These are phyloP conservation scores for Penicillium lividum DNA, from an alignment of 495 filamentous ascomycete species.

Conservation along the genomic window DNA sequence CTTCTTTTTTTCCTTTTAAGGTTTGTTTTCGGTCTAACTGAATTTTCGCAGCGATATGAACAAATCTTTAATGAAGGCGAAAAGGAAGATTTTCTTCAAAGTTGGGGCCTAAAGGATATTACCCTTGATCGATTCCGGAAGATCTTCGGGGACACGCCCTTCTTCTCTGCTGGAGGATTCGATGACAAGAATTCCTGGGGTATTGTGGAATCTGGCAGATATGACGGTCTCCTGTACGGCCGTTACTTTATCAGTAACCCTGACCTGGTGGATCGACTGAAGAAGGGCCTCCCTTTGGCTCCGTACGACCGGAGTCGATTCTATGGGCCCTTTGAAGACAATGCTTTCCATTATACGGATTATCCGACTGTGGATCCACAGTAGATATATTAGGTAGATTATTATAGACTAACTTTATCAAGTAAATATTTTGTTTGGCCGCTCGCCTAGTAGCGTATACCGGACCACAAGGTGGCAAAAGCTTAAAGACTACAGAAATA, in stretches of 20 bases:
- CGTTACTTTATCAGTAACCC: constrained; percentile 68
- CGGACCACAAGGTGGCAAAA: background rate
- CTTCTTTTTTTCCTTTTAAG: background rate
- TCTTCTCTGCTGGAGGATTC: constrained; percentile 62
- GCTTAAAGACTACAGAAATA: background rate
- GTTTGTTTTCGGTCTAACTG: background rate
- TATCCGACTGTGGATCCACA: constrained; percentile 27
- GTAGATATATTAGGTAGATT: background rate
- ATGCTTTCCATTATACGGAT: constrained; percentile 32
- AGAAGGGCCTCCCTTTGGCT: constrained; percentile 42
- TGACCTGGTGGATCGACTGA: constrained; percentile 61
- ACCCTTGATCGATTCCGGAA: constrained; percentile 38
- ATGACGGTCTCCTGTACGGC: constrained; percentile 58
- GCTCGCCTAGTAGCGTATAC: background rate
- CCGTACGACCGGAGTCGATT: constrained; percentile 5
- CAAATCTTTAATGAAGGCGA: constrained; percentile 47
- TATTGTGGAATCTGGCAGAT: constrained; percentile 43
- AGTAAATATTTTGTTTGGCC: background rate
- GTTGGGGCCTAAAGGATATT: constrained; percentile 25
- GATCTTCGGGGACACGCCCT: constrained; percentile 46
- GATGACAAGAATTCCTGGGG: constrained; percentile 48
- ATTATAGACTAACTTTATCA: background rate
- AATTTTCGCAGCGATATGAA: constrained; percentile 43
- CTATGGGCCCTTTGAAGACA: constrained; percentile 38
- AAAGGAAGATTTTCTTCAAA: constrained; percentile 39